Percentiles rank a stretch among this genome's conserved stretches.
These are phyloP conservation scores for Aspergillus proliferans DNA, from an alignment of 2,329 filamentous ascomycete species.

Conservation along the genomic window DNA sequence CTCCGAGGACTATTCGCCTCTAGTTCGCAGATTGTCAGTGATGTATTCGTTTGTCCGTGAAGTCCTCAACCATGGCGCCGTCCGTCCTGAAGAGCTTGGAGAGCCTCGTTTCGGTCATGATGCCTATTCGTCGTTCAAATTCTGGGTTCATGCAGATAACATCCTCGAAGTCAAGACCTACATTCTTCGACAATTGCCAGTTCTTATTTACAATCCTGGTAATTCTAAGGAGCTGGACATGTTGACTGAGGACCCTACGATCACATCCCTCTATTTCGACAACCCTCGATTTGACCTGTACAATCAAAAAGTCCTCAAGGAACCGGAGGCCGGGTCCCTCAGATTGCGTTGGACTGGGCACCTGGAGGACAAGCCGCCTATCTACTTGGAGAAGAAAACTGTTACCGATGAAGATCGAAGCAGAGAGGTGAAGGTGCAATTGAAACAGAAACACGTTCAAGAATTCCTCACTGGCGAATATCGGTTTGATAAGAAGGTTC, in stretches of 20 bases:
- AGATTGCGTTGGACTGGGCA: slow-evolving; percentile 89
- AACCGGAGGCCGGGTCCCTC: slow-evolving; percentile 71
- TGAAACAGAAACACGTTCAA: slow-evolving; percentile 93
- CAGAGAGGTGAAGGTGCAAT: slow-evolving; percentile 70
- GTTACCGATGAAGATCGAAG: slow-evolving; percentile 70
- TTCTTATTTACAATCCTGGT: slow-evolving; percentile 88
- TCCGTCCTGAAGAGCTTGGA: slow-evolving; percentile 49
- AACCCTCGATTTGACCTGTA: slow-evolving; percentile 81
- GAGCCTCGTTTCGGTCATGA: slow-evolving; percentile 51
- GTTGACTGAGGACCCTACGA: slow-evolving; percentile 71
- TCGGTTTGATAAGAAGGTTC: slow-evolving; percentile 81
- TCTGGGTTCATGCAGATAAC: slow-evolving; percentile 96
- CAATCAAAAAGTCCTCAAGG: slow-evolving; percentile 71
- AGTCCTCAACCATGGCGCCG: slow-evolving; percentile 48
- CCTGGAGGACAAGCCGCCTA: slow-evolving; percentile 68
- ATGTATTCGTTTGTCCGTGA: slow-evolving; percentile 95
- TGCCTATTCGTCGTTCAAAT: slow-evolving; percentile 80
- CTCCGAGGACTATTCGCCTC: slow-evolving; percentile 83
- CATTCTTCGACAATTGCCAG: slow-evolving; percentile 81
- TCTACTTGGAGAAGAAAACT: slow-evolving; percentile 84
- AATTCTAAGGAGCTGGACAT: slow-evolving; percentile 73
- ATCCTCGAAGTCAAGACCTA: slow-evolving; percentile 94
- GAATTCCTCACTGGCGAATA: slow-evolving; percentile 82
- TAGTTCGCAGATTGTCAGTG: slow-evolving; percentile 80
- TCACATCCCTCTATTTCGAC: slow-evolving; percentile 96